Base-by-base conservation (phyloP, 2,329 filamentous ascomycete species). In the Fusarium virguliforme region DNA sequence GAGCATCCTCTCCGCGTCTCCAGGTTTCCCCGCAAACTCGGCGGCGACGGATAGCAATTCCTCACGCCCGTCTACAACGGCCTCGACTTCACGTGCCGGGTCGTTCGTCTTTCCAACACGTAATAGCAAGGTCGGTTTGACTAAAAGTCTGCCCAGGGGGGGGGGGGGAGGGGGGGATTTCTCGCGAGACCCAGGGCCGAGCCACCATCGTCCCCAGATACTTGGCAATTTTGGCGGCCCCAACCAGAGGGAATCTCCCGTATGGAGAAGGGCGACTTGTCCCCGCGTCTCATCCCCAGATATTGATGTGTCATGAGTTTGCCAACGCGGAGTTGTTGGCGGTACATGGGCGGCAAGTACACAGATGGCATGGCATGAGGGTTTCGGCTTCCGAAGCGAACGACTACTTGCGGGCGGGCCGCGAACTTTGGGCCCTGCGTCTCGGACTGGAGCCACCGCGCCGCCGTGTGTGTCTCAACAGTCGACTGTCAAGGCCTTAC, bases 1-100 rank as follows among this genome's bases (percentile, higher is more conserved):
- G 46, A 62, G 55, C 30, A 62, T 63, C 51, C 66, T 65, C 68
- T 72, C 68, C 71, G 72, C 58, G 65, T 62, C 70, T 58, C 74
- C 72, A 76, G 74, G 70, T 71, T 75, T 76, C 74, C 74, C 74
- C 74, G 72, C 74, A 76, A 75, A 75, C 54, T 68, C 59, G 51
- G 50, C 37, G 50, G n/a, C 46, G 37, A 55, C 59, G 56, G 61
- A 66, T 63, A 43, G 57, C 41, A 59, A 51, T 55, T 67, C 43
- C 38, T 61, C 62, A 60, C 54, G 61, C 48, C 62, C 34, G 63
- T 62, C 63, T n/a, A 38, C 48, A 60, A 46, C 67, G 65, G 55
- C 53, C 58, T 72, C 61, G 59, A 64, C 60, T 75, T 75, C 65
- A 73, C 71, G 60, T 74, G 70, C 58, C 57, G 50, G 35, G 32